A percentile compares a stretch with the other conserved stretches of the same genome.
These are phyloP conservation scores for Monascus purpureus DNA, from an alignment of 495 filamentous ascomycete species.

Conservation along the genomic window DNA sequence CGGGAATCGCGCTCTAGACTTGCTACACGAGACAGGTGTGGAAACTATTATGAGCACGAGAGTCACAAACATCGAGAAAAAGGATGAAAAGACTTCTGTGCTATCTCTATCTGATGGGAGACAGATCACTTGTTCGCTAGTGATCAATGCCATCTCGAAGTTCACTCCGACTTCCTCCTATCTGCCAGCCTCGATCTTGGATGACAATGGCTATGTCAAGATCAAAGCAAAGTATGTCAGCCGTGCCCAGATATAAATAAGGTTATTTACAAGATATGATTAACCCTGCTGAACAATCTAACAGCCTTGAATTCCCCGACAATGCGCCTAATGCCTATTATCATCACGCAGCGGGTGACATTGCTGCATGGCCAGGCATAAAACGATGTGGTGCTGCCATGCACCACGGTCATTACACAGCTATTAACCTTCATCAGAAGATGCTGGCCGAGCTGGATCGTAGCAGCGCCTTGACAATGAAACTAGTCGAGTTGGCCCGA, in stretches of 20 bases:
- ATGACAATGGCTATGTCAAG: constrained; percentile 42
- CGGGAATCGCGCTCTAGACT: constrained; percentile 34
- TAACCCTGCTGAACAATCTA: neutral
- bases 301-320: constrained; percentile 30
- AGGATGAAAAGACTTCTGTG: constrained; percentile 23
- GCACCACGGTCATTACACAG: constrained; percentile 48
- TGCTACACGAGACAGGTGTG: constrained; percentile 41
- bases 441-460: constrained; percentile 19
- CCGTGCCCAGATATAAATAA: neutral
- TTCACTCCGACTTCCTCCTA: constrained; percentile 39
- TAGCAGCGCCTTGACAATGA: neutral
- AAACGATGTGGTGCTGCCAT: constrained; percentile 58
- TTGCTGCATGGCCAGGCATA: constrained; percentile 46
- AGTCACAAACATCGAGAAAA: neutral
- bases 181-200: constrained; percentile 32
- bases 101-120: constrained; percentile 43
- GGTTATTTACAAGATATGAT: neutral
- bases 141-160: constrained; percentile 47
- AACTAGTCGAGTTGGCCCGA: constrained; percentile 1
- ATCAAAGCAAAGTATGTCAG: constrained; percentile 24
- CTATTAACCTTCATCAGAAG: constrained; percentile 44
- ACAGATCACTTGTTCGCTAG: constrained; percentile 35
- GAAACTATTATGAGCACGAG: constrained; percentile 34
- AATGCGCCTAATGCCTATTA: constrained; percentile 32
- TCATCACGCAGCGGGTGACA: constrained; percentile 44